A percentile compares a stretch with the other conserved stretches of the same genome.
phyloP scores from a whole-genome alignment of 2,329 filamentous ascomycete species.

The Alternaria infectoria region DNA sequence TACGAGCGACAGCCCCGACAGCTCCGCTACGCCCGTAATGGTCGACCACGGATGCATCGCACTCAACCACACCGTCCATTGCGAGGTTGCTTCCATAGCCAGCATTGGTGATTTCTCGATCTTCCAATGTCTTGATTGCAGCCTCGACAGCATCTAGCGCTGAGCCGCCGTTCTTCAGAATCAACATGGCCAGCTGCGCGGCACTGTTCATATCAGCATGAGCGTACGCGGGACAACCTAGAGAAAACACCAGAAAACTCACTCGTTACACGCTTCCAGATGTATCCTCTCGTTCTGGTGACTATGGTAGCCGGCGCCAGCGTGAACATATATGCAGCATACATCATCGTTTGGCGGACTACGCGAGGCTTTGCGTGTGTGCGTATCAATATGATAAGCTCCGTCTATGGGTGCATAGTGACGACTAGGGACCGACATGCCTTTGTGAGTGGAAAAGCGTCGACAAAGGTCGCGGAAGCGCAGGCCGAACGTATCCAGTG shows the following conservation, averaged over 20 bases:
- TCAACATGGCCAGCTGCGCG: slow-evolving; percentile 79
- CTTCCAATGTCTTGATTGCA: slow-evolving; percentile 85
- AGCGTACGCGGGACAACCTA: background rate
- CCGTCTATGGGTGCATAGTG: slow-evolving; percentile 32
- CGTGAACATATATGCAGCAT: slow-evolving; percentile 91
- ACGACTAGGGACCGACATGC: slow-evolving; percentile 32
- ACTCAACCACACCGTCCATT: slow-evolving; percentile 89
- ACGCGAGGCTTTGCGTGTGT: slow-evolving; percentile 48
- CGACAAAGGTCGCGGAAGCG: slow-evolving; percentile 35
- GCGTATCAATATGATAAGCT: slow-evolving; percentile 24
- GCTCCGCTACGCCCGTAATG: slow-evolving; percentile 90
- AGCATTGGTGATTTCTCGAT: slow-evolving; percentile 94
- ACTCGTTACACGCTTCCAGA: slow-evolving; percentile 87
- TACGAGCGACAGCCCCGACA: slow-evolving; percentile 88
- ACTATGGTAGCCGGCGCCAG: slow-evolving; percentile 93
- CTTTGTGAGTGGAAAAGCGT: slow-evolving; percentile 29
- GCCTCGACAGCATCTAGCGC: slow-evolving; percentile 90
- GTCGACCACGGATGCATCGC: slow-evolving; percentile 92
- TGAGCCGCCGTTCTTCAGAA: slow-evolving; percentile 77
- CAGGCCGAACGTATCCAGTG: slow-evolving; percentile 30
- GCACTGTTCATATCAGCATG: slow-evolving; percentile 62
- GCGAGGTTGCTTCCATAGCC: slow-evolving; percentile 95
- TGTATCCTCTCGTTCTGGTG: slow-evolving; percentile 83
- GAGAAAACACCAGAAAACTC: slow-evolving; percentile 49
- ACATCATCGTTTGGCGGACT: slow-evolving; percentile 55